Base-by-base conservation (phyloP, 1,284 basidiomycete genomes). In the Ceratobasidium sp. region DNA sequence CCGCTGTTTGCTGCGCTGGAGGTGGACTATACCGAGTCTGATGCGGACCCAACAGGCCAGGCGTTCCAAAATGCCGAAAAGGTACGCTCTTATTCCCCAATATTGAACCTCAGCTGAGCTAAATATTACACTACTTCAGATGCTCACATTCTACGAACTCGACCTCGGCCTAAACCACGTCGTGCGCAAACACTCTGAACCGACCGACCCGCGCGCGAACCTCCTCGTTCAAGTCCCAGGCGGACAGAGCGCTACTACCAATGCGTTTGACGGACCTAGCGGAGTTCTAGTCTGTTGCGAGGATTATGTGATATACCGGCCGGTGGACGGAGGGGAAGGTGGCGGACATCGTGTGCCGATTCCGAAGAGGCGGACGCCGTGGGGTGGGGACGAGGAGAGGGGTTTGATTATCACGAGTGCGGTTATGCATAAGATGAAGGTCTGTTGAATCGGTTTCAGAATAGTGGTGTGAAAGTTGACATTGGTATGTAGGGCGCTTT, bases 121-220 rank as follows among this genome's bases (percentile, higher is more conserved):
- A 72, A 78, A 49, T 15, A 58, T 42, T 67, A 51, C 61, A 67
- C 73, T 58, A 39, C 10, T 5, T 7, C 81, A 97, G 95, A 92
- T 97, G 90, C 86, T 98, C 80, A 98, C 97, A 0, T 99, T 97
- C 85, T 99, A 99, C 84, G 97, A 99, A 85, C 90, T 99, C 55
- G 97, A 99, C 85, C 88, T 99, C 63, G 97, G 97, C 46, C 89
- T 98, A 55, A 99, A 99, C 83, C 97, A 99, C 83, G 97, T 99
- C 80, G 97, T 98, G 46, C 90, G 97, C 69, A 98, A 98, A 88
- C 98, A 97, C 96, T 97, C 95, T 82, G 97, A 98, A 84, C 92
- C 97, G 0, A 98, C 96, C 0, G 97, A 98, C 83, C 91, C 93
- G 53, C 90, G 95, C 55, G 97, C 97, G 4, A 99, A 98, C 84